These are phyloP conservation scores for Kluyveromyces aestuarii DNA, from an alignment of 805 yeast genomes.

Conservation along the genomic window DNA sequence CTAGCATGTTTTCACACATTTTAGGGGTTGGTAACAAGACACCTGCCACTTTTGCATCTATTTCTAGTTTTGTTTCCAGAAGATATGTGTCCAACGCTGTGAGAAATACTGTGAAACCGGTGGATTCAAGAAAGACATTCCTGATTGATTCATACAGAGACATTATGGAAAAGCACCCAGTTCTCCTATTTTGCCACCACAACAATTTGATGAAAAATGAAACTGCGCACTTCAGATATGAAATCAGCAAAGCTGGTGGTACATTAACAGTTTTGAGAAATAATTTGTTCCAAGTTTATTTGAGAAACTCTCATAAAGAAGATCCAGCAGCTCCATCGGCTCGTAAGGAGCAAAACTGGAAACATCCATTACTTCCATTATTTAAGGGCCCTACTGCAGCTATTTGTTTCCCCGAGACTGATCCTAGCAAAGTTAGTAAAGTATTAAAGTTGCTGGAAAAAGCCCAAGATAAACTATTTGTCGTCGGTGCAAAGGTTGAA, in stretches of 20 bases:
- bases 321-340: slow-evolving; percentile 61
- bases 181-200: slow-evolving; percentile 75
- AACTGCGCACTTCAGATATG: slow-evolving; percentile 51
- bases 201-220: slow-evolving; percentile 70
- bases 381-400: slow-evolving; percentile 83
- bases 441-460: slow-evolving; percentile 53
- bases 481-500: slow-evolving; percentile 83
- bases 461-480: slow-evolving; percentile 62
- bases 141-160: slow-evolving; percentile 72
- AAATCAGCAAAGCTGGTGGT: slow-evolving; percentile 58
- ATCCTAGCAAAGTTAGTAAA: slow-evolving; percentile 58
- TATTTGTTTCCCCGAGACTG: slow-evolving; percentile 54
- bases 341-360: slow-evolving; percentile 36
- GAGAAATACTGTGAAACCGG: slow-evolving; percentile 49
- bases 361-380: slow-evolving; percentile 63
- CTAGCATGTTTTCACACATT: background rate
- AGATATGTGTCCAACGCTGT: slow-evolving; percentile 14
- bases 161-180: slow-evolving; percentile 55
- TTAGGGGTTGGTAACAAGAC: background rate
- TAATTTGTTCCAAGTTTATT: slow-evolving; percentile 61
- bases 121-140: slow-evolving; percentile 74
- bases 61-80: slow-evolving; percentile 2
- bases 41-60: background rate
- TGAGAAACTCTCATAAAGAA: slow-evolving; percentile 54
- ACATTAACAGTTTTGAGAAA: slow-evolving; percentile 60